phyloP scores from a whole-genome alignment of 169 alveolate genomes.

The Cryptosporidium felis region DNA sequence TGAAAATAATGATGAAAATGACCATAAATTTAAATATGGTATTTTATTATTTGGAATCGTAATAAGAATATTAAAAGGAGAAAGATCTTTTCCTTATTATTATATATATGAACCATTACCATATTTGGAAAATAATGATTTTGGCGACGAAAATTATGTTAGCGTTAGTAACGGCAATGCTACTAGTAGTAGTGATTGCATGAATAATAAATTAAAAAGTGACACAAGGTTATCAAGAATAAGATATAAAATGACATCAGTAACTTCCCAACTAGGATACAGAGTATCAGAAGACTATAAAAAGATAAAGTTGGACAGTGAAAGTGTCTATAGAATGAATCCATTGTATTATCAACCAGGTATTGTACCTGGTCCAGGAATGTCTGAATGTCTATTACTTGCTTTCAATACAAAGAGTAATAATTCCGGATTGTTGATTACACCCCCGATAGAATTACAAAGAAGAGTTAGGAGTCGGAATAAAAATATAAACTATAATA shows the following conservation, averaged over 20 bases:
- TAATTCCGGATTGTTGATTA: constrained; percentile 59
- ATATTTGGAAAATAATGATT: neutral
- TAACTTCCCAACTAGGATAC: constrained; percentile 41
- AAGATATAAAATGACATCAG: constrained; percentile 47
- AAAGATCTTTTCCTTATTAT: constrained; percentile 67
- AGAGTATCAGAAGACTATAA: constrained; percentile 48
- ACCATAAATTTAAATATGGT: neutral
- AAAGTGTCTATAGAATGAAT: constrained; percentile 7
- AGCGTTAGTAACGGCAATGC: neutral
- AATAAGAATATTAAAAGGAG: constrained; percentile 69
- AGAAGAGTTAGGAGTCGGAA: neutral
- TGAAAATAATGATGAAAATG: neutral
- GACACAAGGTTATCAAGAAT: constrained; percentile 4
- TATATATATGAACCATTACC: constrained; percentile 71
- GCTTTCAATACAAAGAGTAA: constrained; percentile 70
- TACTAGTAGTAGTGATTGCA: neutral
- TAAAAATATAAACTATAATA: neutral
- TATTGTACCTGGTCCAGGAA: constrained; percentile 70
- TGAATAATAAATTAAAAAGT: too few relatives aligned
- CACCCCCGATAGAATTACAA: constrained; percentile 55
- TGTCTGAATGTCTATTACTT: constrained; percentile 61
- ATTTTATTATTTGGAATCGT: constrained; percentile 60
- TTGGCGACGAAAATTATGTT: neutral
- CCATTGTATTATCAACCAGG: constrained; percentile 67
- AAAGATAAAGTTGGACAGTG: constrained; percentile 31